phyloP scores from a whole-genome alignment of 129 eudicot species.

The Centella asiatica region DNA sequence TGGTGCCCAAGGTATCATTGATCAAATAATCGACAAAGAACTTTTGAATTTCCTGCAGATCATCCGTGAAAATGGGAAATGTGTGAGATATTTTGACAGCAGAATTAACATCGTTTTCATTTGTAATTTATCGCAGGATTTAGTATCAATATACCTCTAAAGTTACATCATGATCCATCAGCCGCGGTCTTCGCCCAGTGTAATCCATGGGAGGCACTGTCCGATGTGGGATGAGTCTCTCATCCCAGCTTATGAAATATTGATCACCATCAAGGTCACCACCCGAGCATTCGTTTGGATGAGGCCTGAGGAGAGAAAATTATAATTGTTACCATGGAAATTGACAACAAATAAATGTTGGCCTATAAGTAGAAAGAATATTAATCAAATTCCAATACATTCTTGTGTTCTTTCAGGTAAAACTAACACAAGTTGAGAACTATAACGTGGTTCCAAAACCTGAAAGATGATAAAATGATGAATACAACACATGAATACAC shows the following conservation, averaged over 20 bases:
- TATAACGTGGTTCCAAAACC: neutral
- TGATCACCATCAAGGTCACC: slow-evolving; percentile 96
- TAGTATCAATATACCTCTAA: slow-evolving; percentile 38
- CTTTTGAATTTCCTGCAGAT: slow-evolving; percentile 66
- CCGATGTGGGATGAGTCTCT: slow-evolving; percentile 54
- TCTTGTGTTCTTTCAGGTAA: neutral
- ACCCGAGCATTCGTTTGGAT: slow-evolving; percentile 98
- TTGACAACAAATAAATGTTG: neutral
- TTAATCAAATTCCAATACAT: neutral
- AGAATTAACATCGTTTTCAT: slow-evolving; percentile 4
- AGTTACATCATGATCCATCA: slow-evolving; percentile 88
- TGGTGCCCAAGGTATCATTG: slow-evolving; percentile 65
- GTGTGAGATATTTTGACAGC: neutral
- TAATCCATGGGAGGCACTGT: slow-evolving; percentile 87
- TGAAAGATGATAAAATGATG: neutral
- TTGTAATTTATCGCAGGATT: neutral
- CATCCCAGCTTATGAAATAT: slow-evolving; percentile 86
- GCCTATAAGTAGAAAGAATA: too few relatives aligned
- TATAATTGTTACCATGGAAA: neutral
- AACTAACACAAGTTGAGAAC: neutral
- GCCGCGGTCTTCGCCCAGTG: slow-evolving; percentile 62
- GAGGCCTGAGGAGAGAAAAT: slow-evolving; percentile 58
- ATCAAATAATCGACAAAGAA: slow-evolving; percentile 88
- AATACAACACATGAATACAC: neutral
- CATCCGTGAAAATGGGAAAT: neutral